Conservation (phyloP, 768 basidiomycete species). For the Daedaleopsis sinensis region DNA sequence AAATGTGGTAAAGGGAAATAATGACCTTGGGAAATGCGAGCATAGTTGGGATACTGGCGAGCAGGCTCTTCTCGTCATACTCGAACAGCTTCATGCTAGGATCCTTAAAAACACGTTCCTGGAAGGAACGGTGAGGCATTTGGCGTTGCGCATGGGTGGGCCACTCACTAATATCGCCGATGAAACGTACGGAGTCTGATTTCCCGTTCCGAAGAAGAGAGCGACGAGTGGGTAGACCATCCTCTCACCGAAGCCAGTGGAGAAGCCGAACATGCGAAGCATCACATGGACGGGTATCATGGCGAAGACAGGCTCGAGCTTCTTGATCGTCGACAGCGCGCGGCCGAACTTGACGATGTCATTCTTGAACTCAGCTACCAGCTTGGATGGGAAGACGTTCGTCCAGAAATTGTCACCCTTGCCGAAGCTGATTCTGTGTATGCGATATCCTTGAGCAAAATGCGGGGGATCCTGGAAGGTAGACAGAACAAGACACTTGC, state of each 20-base stretch:
- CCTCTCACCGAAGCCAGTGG: slow-evolving; percentile 38
- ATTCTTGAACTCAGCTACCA: slow-evolving; percentile 31
- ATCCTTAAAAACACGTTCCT: slow-evolving; percentile 40
- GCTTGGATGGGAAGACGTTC: slow-evolving; percentile 39
- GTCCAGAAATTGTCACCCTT: slow-evolving; percentile 42
- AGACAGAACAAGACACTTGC: slow-evolving; percentile 12
- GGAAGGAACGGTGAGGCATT: not conserved
- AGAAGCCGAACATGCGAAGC: slow-evolving; percentile 39
- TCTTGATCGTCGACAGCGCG: slow-evolving; percentile 35
- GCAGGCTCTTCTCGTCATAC: slow-evolving; percentile 34
- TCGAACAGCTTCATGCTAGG: slow-evolving; percentile 40
- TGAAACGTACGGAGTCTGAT: slow-evolving; percentile 41
- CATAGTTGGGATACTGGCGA: slow-evolving; percentile 40
- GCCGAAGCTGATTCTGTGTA: slow-evolving; percentile 37
- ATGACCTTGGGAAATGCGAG: slow-evolving; percentile 40
- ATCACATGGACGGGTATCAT: slow-evolving; percentile 38
- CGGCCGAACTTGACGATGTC: slow-evolving; percentile 38
- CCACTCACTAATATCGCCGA: slow-evolving; percentile 33
- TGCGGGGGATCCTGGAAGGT: not conserved
- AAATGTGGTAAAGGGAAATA: not conserved
- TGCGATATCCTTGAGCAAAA: not conserved
- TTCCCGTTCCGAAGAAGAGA: slow-evolving; percentile 41
- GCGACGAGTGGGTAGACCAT: slow-evolving; percentile 41
- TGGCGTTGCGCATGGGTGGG: too few species aligned
- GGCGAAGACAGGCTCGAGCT: slow-evolving; percentile 35